Conservation (phyloP, 768 basidiomycete genomes). For the Nidularia sp. region DNA sequence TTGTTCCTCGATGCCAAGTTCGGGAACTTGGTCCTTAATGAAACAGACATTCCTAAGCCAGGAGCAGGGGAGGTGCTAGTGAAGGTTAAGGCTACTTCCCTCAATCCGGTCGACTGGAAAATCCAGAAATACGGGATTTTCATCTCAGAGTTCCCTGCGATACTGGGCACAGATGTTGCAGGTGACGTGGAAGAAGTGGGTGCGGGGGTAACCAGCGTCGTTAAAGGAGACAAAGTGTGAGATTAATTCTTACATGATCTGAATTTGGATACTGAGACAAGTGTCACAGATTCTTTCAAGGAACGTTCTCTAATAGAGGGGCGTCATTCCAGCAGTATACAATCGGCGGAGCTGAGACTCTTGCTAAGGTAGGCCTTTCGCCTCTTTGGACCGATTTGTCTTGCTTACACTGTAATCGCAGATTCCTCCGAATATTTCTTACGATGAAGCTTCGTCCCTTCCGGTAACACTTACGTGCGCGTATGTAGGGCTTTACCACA, state of each 20-base stretch:
- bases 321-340: constrained; percentile 38
- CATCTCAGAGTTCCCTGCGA: constrained; percentile 36
- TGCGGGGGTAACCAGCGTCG: constrained; percentile 39
- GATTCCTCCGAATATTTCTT: constrained; percentile 43
- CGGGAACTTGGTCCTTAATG: constrained; percentile 23
- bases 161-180: constrained; percentile 44
- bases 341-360: constrained; percentile 25
- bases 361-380: constrained; percentile 24
- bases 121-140: constrained; percentile 37
- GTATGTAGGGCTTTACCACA: constrained; percentile 43
- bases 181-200: constrained; percentile 49
- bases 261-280: not conserved
- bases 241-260: constrained; percentile 2
- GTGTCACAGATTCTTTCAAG: not conserved
- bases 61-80: constrained; percentile 45
- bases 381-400: not conserved
- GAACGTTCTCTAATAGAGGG: constrained; percentile 20
- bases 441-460: constrained; percentile 45
- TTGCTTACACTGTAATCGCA: constrained; percentile 7
- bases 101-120: constrained; percentile 55
- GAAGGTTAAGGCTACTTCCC: constrained; percentile 38
- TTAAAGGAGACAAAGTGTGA: constrained; percentile 49
- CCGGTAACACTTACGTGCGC: constrained; percentile 47
- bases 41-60: constrained; percentile 32
- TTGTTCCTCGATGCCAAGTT: constrained; percentile 16